phyloP scores from a whole-genome alignment of 1,284 basidiomycete genomes.

The Tilletiopsis washingtonensis region DNA sequence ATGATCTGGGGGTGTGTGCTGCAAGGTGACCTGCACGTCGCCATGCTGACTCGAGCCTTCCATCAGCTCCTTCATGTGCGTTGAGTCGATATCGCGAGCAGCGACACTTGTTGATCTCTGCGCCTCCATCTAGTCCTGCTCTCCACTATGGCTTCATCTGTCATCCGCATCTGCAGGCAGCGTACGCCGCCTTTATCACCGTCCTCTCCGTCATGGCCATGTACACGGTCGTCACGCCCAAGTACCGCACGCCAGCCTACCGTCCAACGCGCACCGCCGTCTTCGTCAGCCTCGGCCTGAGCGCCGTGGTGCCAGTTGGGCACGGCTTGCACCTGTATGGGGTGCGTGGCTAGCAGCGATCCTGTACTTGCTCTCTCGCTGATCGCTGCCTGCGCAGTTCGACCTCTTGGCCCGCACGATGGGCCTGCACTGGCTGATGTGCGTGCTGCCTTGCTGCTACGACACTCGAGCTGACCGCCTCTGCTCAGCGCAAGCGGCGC shows the following conservation, averaged over 20 bases:
- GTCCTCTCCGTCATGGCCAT: constrained; percentile 56
- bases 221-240: constrained; percentile 69
- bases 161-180: constrained; percentile 26
- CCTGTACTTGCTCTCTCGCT: constrained; percentile 63
- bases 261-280: constrained; percentile 68
- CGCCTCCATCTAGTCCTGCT: too few species aligned
- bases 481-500: constrained; percentile 17
- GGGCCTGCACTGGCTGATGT: constrained; percentile 27
- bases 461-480: too few species aligned
- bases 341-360: too few species aligned
- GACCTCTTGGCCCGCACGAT: constrained; percentile 30
- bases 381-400: constrained; percentile 49
- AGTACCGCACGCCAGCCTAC: constrained; percentile 67
- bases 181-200: constrained; percentile 51
- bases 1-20: constrained; percentile 69
- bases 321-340: constrained; percentile 56
- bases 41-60: too few species aligned
- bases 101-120: too few species aligned
- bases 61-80: too few species aligned
- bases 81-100: too few species aligned
- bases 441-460: not conserved
- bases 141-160: constrained; percentile 48
- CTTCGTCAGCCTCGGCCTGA: constrained; percentile 72
- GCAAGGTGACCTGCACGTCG: too few species aligned
- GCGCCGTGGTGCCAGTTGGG: constrained; percentile 62